Evolutionary conservation across 768 basidiomycete genomes (phyloP).

Genomic region (Hydnum rufescens): DNA sequence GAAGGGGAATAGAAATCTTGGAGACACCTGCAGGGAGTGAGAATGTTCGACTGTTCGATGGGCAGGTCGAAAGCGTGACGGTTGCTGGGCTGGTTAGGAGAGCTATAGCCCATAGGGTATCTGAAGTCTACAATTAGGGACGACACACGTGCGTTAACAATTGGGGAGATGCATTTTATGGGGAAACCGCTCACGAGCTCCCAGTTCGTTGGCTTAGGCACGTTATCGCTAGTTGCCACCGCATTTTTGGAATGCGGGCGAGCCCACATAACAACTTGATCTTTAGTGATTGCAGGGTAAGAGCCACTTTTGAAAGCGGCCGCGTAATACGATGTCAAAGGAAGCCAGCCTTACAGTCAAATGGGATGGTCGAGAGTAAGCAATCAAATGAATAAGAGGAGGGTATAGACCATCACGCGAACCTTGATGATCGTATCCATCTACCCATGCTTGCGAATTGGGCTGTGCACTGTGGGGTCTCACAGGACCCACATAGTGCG

Average conservation of each 20-base stretch:
- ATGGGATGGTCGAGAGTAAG: not conserved
- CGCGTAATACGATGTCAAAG: constrained; percentile 39
- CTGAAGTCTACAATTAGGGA: constrained; percentile 26
- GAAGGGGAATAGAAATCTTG: constrained; percentile 39
- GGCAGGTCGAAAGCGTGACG: constrained; percentile 32
- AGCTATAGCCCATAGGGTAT: constrained; percentile 47
- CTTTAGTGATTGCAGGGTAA: constrained; percentile 36
- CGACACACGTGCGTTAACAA: not conserved
- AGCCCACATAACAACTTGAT: constrained; percentile 51
- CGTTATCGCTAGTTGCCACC: constrained; percentile 22
- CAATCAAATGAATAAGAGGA: not conserved
- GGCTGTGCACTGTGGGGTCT: constrained; percentile 14
- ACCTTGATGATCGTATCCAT: constrained; percentile 6
- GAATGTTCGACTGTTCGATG: constrained; percentile 27
- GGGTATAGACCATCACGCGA: not conserved
- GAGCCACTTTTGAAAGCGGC: constrained; percentile 51
- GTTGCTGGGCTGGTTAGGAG: constrained; percentile 35
- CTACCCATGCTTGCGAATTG: constrained; percentile 19
- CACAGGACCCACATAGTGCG: constrained; percentile 15
- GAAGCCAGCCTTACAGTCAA: constrained; percentile 14
- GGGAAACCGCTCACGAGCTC: constrained; percentile 26
- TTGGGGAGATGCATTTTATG: not conserved
- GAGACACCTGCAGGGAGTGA: constrained; percentile 35
- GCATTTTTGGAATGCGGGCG: constrained; percentile 43
- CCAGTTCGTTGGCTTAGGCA: constrained; percentile 35